Conservation (phyloP, 2,329 filamentous ascomycete species). For the Pseudogymnoascus verrucosus region DNA sequence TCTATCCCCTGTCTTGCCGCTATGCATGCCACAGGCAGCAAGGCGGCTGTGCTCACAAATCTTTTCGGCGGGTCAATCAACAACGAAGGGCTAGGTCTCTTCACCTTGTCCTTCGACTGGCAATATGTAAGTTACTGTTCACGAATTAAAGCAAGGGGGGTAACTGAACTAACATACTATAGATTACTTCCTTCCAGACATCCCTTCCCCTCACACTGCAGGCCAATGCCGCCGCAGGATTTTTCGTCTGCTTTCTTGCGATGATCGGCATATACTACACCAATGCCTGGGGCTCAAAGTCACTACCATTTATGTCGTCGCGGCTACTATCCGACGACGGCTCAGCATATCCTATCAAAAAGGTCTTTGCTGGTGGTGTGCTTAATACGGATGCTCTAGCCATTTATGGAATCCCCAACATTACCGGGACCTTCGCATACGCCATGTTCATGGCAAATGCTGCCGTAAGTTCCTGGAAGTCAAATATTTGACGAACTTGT, state of each 20-base stretch:
- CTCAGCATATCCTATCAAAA: conserved; percentile 34
- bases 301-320: conserved; percentile 37
- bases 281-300: conserved; percentile 33
- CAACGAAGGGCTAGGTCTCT: conserved; percentile 37
- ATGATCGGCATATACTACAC: conserved; percentile 40
- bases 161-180: conserved; percentile 9
- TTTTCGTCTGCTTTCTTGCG: conserved; percentile 39
- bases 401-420: conserved; percentile 37
- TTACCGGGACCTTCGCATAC: conserved; percentile 44
- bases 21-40: conserved; percentile 37
- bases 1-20: conserved; percentile 40
- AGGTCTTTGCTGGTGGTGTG: conserved; percentile 33
- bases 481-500: accelerated
- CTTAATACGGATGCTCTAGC: conserved; percentile 36
- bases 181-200: conserved; percentile 47
- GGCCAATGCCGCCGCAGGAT: conserved; percentile 38
- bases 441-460: conserved; percentile 49
- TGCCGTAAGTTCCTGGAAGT: conserved; percentile 34
- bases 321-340: conserved; percentile 32
- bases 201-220: conserved; percentile 46
- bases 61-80: conserved; percentile 40
- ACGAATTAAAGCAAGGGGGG: neutral
- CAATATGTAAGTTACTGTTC: conserved; percentile 36
- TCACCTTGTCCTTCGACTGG: conserved; percentile 37
- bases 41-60: conserved; percentile 37